Evolutionary conservation across 2,329 filamentous ascomycete species (phyloP).

Genomic region (Dothiorella sarmentorum): DNA sequence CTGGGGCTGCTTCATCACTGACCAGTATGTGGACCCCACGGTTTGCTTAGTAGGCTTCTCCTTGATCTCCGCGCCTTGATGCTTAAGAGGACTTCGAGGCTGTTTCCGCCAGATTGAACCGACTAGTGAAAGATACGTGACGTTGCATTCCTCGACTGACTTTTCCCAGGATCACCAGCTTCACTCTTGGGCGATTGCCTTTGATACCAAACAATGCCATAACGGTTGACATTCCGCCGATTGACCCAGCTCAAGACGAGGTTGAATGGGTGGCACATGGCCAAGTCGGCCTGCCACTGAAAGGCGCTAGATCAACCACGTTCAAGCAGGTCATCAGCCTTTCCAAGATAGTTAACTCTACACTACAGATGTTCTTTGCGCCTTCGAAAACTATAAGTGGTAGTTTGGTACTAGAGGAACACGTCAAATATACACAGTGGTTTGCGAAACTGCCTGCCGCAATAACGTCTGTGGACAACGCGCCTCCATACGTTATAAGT

Average conservation of each 20-base stretch:
- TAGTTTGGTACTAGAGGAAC: constrained; percentile 20
- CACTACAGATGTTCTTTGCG: constrained; percentile 24
- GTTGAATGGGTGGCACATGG: constrained; percentile 20
- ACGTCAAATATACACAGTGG: constrained; percentile 22
- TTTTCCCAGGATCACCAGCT: constrained; percentile 21
- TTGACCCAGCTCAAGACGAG: constrained; percentile 19
- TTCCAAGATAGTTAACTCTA: constrained; percentile 24
- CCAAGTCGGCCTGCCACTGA: constrained; percentile 4
- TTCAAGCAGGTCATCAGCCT: constrained; percentile 20
- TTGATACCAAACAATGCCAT: constrained; percentile 22
- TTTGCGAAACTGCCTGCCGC: constrained; percentile 16
- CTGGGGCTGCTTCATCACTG: constrained; percentile 23
- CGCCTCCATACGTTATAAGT: constrained; percentile 22
- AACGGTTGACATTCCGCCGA: constrained; percentile 21
- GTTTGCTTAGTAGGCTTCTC: background rate
- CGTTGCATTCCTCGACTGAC: background rate
- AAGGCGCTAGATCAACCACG: constrained; percentile 19
- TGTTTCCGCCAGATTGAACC: no score
- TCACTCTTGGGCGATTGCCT: constrained; percentile 23
- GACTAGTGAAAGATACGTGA: no score
- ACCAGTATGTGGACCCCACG: constrained; percentile 20
- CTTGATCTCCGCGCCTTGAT: no score
- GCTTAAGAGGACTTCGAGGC: no score
- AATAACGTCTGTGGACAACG: constrained; percentile 18
- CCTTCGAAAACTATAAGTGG: constrained; percentile 21